Base-by-base conservation (phyloP, 306 rosid genomes). In the Casuarina cunninghamiana region DNA sequence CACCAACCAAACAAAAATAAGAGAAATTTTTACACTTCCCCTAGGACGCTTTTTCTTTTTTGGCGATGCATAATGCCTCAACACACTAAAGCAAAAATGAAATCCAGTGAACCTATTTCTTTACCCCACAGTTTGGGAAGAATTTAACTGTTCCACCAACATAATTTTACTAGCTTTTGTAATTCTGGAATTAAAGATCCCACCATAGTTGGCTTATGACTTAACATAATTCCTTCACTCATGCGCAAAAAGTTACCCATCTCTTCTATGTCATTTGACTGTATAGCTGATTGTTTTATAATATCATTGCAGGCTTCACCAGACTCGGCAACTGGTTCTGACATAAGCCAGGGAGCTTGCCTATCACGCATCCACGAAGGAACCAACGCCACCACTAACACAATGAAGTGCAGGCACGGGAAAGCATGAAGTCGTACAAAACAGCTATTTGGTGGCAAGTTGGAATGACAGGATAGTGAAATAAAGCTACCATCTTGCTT, bases 291-390 rank as follows among this genome's bases (percentile, higher is more conserved):
- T 6, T 39, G 48, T 16, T 41, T 26, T 6, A 16, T 16, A 6
- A 66, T 16, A 66, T 66, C 6, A 16, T 41, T 39, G 26, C 13
- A 6, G 26, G 45, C 9, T 65, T 41, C 44, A 12, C 69, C 42
- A 62, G 15, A 62, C 69, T 11, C 17, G 17, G 5, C 37, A 66
- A 42, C 21, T 5, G 50, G 13, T 35, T 66, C 71, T 66, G n/a
- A 17, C 71, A 49, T 26, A 66, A 66, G 9, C 42, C 37, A 66
- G 71, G 43, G 32, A 66, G 71, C 50, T 41, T 42, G 48, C 71
- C 32, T 15, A 65, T 39, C 48, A 65, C 70, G 16, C 70, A 38
- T 21, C 48, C 70, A 66, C 49, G n/a, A 21, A 10, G 41, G 8
- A 35, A 42, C n/a, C 50, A 63, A 41, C 50, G 9, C 17, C 35